Evolutionary conservation across 2,329 filamentous ascomycete species (phyloP).

Genomic region (Rutstroemia sp.): DNA sequence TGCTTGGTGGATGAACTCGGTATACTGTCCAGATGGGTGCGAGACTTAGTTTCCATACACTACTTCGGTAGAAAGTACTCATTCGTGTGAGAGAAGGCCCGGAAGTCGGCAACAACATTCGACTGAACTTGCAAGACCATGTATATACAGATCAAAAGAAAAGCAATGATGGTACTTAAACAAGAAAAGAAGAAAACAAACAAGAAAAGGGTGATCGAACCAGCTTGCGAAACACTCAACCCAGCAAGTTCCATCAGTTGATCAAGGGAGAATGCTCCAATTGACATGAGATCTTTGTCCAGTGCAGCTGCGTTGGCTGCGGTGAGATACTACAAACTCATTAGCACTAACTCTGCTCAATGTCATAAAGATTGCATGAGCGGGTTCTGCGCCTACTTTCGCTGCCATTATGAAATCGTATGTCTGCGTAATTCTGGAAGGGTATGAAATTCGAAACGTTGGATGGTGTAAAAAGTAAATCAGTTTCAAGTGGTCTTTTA

Average conservation of each 20-base stretch:
- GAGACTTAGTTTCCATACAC: not conserved
- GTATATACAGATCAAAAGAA: not conserved
- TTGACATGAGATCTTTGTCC: constrained; percentile 90
- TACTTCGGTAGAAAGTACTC: too few relatives aligned
- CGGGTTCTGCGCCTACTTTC: not conserved
- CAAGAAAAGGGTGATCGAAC: constrained; percentile 38
- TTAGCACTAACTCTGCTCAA: not conserved
- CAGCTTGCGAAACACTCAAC: constrained; percentile 83
- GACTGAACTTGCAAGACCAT: not conserved
- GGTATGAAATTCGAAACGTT: not conserved
- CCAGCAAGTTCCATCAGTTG: constrained; percentile 97
- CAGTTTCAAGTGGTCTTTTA: too few relatives aligned
- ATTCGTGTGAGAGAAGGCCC: not conserved
- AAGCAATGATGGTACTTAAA: not conserved
- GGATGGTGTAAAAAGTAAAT: too few relatives aligned
- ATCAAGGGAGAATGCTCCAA: constrained; percentile 82
- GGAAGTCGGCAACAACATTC: not conserved
- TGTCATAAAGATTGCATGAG: too few relatives aligned
- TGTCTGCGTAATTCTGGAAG: not conserved
- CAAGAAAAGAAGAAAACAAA: not conserved
- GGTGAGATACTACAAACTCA: constrained; percentile 60
- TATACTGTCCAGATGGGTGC: constrained; percentile 51
- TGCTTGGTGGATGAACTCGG: constrained; percentile 67
- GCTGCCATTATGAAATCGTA: not conserved
- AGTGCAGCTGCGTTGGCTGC: constrained; percentile 83